Conservation (phyloP, 805 yeast genomes). For the Wickerhamomyces hampshirensis region DNA sequence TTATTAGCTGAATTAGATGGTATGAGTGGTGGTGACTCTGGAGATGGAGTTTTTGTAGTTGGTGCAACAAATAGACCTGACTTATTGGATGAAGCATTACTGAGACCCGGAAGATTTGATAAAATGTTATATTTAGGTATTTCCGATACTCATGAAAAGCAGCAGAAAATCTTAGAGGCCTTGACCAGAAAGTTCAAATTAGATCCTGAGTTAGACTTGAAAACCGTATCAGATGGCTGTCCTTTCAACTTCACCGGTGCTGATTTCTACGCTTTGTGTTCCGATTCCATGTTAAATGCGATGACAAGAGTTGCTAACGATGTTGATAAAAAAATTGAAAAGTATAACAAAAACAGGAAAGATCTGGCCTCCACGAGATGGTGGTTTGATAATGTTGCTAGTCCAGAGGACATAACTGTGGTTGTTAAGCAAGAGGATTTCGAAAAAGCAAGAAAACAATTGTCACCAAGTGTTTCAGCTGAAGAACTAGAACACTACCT, state of each 20-base stretch:
- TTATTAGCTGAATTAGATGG: conserved; percentile 93
- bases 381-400: conserved; percentile 87
- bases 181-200: conserved; percentile 78
- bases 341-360: conserved; percentile 41
- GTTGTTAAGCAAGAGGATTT: conserved; percentile 70
- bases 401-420: conserved; percentile 61
- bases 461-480: conserved; percentile 81
- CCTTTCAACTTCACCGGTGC: conserved; percentile 96
- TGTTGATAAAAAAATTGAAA: conserved; percentile 61
- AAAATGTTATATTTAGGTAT: conserved; percentile 92
- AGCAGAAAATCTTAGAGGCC: conserved; percentile 79
- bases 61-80: conserved; percentile 99
- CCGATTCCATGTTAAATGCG: conserved; percentile 94
- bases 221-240: conserved; percentile 58
- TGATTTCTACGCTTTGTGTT: conserved; percentile 92
- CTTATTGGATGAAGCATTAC: conserved; percentile 84
- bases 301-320: conserved; percentile 84
- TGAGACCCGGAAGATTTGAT: conserved; percentile 94
- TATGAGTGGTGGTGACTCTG: conserved; percentile 76
- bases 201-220: conserved; percentile 53
- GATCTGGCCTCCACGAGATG: conserved; percentile 61
- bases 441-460: conserved; percentile 61
- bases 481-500: conserved; percentile 84
- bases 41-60: conserved; percentile 90
- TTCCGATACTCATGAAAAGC: conserved; percentile 86